Evolutionary conservation across 768 basidiomycete genomes (phyloP).

Genomic region (Lepiota brunneoincarnata): DNA sequence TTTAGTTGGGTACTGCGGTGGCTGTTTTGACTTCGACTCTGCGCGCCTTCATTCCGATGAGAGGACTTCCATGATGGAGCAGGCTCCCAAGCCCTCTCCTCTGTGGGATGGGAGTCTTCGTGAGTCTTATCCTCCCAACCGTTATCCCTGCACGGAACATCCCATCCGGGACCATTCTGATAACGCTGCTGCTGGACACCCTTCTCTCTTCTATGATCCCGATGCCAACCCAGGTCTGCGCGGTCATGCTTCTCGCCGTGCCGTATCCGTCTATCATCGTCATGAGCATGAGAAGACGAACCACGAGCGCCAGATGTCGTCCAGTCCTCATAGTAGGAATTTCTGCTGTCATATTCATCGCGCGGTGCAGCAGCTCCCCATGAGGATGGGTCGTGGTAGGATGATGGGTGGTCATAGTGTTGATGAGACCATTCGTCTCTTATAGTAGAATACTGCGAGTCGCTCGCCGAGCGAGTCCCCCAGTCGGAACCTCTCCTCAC

Average conservation of each 20-base stretch:
- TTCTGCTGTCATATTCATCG: conserved; percentile 35
- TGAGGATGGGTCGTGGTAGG: conserved; percentile 45
- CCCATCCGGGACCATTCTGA: conserved; percentile 54
- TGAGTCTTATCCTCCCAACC: conserved; percentile 30
- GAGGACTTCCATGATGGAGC: conserved; percentile 64
- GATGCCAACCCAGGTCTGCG: conserved; percentile 32
- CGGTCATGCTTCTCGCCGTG: conserved; percentile 29
- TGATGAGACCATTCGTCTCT: conserved; percentile 53
- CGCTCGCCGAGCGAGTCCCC: conserved; percentile 31
- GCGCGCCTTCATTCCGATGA: conserved; percentile 1
- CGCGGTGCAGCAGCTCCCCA: conserved; percentile 34
- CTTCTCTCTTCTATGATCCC: conserved; percentile 40
- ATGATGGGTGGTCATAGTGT: conserved; percentile 37
- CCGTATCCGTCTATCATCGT: conserved; percentile 34
- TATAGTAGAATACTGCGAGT: conserved; percentile 39
- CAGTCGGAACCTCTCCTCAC: conserved; percentile 48
- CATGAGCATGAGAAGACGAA: conserved; percentile 21
- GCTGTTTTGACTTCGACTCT: conserved; percentile 21
- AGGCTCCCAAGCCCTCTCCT: conserved; percentile 72
- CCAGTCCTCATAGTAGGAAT: conserved; percentile 32
- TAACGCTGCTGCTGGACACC: conserved; percentile 28
- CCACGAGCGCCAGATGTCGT: conserved; percentile 22
- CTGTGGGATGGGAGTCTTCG: conserved; percentile 23
- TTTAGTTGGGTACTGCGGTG: conserved; percentile 23
- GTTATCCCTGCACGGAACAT: conserved; percentile 44